Evolutionary conservation across 768 basidiomycete genomes (phyloP).

Genomic region (Panaeolus papilionaceus): DNA sequence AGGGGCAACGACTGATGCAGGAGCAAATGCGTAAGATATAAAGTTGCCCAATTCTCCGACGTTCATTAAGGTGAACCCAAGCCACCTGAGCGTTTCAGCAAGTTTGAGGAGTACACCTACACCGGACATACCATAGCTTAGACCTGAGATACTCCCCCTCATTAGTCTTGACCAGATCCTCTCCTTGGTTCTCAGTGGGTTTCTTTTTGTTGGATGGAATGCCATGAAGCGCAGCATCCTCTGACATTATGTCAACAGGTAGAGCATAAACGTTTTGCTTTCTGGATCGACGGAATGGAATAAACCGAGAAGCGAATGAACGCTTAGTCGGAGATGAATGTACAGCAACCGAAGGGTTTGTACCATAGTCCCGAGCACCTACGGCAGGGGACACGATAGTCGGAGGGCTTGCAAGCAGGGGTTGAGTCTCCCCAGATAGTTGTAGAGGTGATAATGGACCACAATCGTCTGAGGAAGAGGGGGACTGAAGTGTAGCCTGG

Average conservation of each 20-base stretch:
- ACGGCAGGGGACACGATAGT: conserved; percentile 24
- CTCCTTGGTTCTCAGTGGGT: conserved; percentile 24
- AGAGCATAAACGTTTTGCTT: conserved; percentile 33
- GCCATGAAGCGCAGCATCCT: conserved; percentile 39
- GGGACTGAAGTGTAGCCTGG: conserved; percentile 12
- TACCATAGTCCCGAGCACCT: conserved; percentile 31
- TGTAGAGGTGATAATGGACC: neutral
- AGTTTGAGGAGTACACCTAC: neutral
- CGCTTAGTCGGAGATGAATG: conserved; percentile 21
- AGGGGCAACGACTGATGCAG: conserved; percentile 93
- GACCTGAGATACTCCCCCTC: conserved; percentile 85
- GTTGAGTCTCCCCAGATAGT: neutral
- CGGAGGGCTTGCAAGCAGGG: neutral
- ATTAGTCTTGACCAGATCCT: conserved; percentile 44
- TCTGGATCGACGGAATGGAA: conserved; percentile 39
- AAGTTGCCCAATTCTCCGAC: conserved; percentile 92
- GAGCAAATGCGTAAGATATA: conserved; percentile 87
- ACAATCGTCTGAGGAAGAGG: neutral
- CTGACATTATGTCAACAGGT: conserved; percentile 49
- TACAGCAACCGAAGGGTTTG: conserved; percentile 21
- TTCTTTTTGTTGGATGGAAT: conserved; percentile 27
- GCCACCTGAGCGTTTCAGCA: conserved; percentile 68
- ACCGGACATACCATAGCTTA: conserved; percentile 71
- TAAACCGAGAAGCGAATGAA: conserved; percentile 41
- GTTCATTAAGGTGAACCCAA: conserved; percentile 88